A percentile compares a stretch with the other conserved stretches of the same genome.
These are phyloP conservation scores for Geotrichum restrictum DNA, from an alignment of 1,139 yeast species.

Conservation along the genomic window DNA sequence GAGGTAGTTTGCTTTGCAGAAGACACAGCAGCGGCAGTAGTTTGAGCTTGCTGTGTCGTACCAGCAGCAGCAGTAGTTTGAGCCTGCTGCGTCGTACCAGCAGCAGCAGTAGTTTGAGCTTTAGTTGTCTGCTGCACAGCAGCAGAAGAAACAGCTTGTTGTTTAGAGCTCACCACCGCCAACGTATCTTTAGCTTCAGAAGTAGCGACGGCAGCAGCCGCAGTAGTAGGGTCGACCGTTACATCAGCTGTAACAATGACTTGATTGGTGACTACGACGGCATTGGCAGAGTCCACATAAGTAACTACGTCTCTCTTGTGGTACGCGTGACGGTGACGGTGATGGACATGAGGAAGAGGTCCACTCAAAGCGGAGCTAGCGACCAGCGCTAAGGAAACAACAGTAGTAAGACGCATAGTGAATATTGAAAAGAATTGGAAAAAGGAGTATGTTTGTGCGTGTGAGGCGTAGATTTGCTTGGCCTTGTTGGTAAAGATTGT, in stretches of 20 bases:
- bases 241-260: background rate
- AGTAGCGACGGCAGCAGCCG: no score
- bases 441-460: no score
- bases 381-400: background rate
- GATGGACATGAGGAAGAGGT: background rate
- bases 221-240: no score
- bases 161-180: no score
- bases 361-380: background rate
- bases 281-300: background rate
- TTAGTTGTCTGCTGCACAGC: background rate
- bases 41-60: background rate
- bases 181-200: no score
- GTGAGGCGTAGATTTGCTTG: constrained; percentile 2
- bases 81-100: background rate
- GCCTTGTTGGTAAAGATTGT: no score
- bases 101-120: background rate
- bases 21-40: constrained; percentile 2
- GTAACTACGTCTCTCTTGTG: no score
- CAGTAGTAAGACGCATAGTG: constrained; percentile 1
- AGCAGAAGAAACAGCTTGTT: background rate
- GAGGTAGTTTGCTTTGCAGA: background rate
- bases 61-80: constrained; percentile 6
- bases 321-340: background rate
- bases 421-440: no score
- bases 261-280: background rate